phyloP scores from a whole-genome alignment of 2,329 filamentous ascomycete species.

The Epichloe aotearoae region DNA sequence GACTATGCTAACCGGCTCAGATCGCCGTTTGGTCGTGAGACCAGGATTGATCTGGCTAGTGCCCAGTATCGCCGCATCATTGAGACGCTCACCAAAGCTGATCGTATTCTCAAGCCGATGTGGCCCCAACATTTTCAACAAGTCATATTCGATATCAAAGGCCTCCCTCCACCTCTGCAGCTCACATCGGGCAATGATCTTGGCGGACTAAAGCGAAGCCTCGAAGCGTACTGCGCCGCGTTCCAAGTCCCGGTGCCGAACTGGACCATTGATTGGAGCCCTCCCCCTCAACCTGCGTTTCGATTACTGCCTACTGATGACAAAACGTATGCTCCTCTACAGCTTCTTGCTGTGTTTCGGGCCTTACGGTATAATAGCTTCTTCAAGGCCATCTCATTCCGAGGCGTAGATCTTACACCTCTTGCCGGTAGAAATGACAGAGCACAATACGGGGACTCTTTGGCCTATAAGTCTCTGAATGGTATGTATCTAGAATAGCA shows the following conservation, averaged over 20 bases:
- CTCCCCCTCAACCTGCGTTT: conserved; percentile 36
- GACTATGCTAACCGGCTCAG: conserved; percentile 13
- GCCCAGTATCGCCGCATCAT: conserved; percentile 41
- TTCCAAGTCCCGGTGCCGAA: conserved; percentile 36
- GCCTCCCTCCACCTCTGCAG: conserved; percentile 38
- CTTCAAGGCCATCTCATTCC: conserved; percentile 44
- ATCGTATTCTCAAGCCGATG: conserved; percentile 42
- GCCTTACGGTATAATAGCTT: conserved; percentile 46
- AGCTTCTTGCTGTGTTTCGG: conserved; percentile 43
- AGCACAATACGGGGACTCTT: conserved; percentile 28
- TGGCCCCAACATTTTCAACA: conserved; percentile 45
- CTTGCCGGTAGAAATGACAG: conserved; percentile 29
- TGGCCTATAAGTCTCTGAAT: conserved; percentile 39
- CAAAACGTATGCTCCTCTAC: conserved; percentile 31
- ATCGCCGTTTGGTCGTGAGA: conserved; percentile 28
- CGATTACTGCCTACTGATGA: conserved; percentile 32
- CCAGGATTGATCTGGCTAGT: conserved; percentile 38
- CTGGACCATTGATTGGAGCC: conserved; percentile 36
- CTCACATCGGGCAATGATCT: conserved; percentile 41
- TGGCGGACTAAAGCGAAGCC: conserved; percentile 39
- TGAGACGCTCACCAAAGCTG: conserved; percentile 38
- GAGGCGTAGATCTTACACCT: conserved; percentile 34
- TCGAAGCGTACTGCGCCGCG: conserved; percentile 41
- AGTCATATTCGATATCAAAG: conserved; percentile 37
- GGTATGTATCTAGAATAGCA: conserved; percentile 21